Base-by-base conservation (phyloP, 345 rosid species). In the Salix viminalis region DNA sequence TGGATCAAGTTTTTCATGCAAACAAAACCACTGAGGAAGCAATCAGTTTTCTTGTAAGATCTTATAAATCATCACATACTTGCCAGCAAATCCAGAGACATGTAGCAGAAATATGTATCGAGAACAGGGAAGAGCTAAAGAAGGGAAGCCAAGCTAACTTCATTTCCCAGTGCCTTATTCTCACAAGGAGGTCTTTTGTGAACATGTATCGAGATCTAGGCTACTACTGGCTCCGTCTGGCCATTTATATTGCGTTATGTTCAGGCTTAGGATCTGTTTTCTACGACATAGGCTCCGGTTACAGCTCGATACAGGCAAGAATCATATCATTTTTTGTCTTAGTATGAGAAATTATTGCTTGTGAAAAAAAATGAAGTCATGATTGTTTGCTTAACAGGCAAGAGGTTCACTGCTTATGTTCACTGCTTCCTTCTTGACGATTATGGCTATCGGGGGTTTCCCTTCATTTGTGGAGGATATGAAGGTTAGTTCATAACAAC, bases 141-240 rank as follows among this genome's bases (percentile, higher is more conserved):
- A 68, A 68, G 21, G 54, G 54, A 19, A 37, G 41, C 32, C 79
- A 68, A 2, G 54, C 73, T 37, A 68, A 28, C n/a, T 76, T 76
- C 73, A 39, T 41, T 1, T 68, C 32, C 10, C 79, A 76, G 39
- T 54, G 73, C 24, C 41, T 76, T 24, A 39, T 76, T 68, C 66
- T 76, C 7, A 23, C 72, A 56, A 69, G 66, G 50, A 68, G 79
- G 37, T 76, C 73, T 2, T 76, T 76, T 18, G 73, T 68, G 46
- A 42, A 42, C 46, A 42, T 42, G 46, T 42, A 42, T 42, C 46
- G 46, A 42, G 46, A 42, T 42, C 14, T 42, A 42, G 46, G 46
- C 62, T 90, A 88, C 69, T 88, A 90, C n/a, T 88, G 90, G 94
- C 85, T 89, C 62, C 92, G 91, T 58, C 85, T 90, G 30, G 89